A percentile compares a stretch with the other conserved stretches of the same genome.
These are phyloP conservation scores for Lathyrus aphaca DNA, from an alignment of 306 rosid species.

Conservation along the genomic window DNA sequence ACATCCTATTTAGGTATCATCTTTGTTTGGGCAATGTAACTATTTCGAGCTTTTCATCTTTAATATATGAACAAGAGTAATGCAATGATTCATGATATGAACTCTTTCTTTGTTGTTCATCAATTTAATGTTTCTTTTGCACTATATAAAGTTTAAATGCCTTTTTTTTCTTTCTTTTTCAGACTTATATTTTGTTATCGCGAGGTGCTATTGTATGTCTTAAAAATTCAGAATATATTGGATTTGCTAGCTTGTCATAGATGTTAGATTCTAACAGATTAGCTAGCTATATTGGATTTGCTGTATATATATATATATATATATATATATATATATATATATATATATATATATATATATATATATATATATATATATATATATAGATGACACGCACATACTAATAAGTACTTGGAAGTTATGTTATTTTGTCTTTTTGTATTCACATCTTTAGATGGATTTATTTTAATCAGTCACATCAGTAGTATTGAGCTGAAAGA, in stretches of 20 bases:
- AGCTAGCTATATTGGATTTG: too few species aligned
- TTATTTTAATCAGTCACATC: background rate
- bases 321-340: too few species aligned
- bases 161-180: background rate
- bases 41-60: background rate
- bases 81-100: constrained; percentile 20
- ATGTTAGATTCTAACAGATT: background rate
- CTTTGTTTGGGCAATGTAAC: background rate
- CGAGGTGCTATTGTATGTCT: background rate
- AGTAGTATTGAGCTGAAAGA: background rate
- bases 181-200: background rate
- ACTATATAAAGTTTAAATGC: background rate
- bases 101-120: constrained; percentile 2
- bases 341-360: too few species aligned
- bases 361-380: too few species aligned
- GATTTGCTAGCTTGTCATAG: constrained; percentile 29
- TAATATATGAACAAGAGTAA: background rate
- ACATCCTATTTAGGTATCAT: constrained; percentile 17
- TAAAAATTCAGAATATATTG: constrained; percentile 9
- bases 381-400: too few species aligned
- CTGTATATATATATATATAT: background rate
- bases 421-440: constrained; percentile 6
- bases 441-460: too few species aligned
- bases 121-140: background rate
- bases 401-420: background rate